phyloP scores from a whole-genome alignment of 2,329 filamentous ascomycete genomes.

The Fusarium secorum region DNA sequence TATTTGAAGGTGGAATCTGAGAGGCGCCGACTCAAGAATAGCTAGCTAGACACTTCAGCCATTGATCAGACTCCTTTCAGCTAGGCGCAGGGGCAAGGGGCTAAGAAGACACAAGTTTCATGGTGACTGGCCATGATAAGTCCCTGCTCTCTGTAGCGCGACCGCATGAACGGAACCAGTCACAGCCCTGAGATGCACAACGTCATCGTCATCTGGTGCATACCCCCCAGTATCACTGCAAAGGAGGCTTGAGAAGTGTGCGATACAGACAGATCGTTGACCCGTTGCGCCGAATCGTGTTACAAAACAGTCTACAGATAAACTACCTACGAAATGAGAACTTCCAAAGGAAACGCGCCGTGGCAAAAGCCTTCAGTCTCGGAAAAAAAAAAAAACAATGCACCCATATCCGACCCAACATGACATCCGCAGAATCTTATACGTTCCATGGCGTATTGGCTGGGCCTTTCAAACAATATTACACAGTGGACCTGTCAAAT shows the following conservation, averaged over 20 bases:
- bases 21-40: background rate
- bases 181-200: constrained; percentile 7
- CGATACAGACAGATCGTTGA: constrained; percentile 27
- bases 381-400: constrained; percentile 35
- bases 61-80: constrained; percentile 7
- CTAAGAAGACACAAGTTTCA: background rate
- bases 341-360: constrained; percentile 39
- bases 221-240: background rate
- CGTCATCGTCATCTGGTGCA: constrained; percentile 12
- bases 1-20: background rate
- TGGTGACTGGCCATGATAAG: background rate
- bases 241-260: background rate
- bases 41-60: background rate
- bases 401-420: constrained; percentile 24
- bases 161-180: constrained; percentile 21
- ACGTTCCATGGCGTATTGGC: constrained; percentile 35
- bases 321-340: constrained; percentile 42
- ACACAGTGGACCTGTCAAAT: constrained; percentile 36
- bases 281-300: constrained; percentile 36
- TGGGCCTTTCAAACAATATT: constrained; percentile 36
- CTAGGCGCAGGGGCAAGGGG: constrained; percentile 14
- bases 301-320: constrained; percentile 39
- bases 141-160: background rate
- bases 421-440: constrained; percentile 31
- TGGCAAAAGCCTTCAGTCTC: constrained; percentile 38